phyloP scores from a whole-genome alignment of 1,284 basidiomycete genomes.

The Apiotrichum siamense region DNA sequence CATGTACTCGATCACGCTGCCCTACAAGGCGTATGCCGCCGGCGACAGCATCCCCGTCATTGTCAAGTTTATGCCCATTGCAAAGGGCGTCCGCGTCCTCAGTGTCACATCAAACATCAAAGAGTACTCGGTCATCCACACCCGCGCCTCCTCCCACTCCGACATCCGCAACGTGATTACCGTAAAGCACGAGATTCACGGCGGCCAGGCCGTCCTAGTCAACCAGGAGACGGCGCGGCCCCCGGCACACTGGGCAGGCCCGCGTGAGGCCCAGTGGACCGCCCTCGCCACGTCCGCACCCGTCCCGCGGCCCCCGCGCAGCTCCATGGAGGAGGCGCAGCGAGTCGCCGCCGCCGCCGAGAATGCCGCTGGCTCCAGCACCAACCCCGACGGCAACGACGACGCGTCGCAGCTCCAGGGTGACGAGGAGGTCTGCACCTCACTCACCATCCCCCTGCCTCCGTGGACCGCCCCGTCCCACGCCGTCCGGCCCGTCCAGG shows the following conservation, averaged over 20 bases:
- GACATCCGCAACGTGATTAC: conserved; percentile 60
- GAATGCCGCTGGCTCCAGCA: background rate
- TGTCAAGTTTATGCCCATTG: conserved; percentile 78
- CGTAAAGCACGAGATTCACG: conserved; percentile 63
- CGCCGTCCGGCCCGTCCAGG: conserved; percentile 57
- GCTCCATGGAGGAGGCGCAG: background rate
- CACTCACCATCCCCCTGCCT: conserved; percentile 48
- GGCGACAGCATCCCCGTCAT: conserved; percentile 74
- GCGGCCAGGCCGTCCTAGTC: conserved; percentile 53
- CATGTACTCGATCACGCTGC: conserved; percentile 69
- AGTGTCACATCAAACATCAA: conserved; percentile 64
- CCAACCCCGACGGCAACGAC: conserved; percentile 20
- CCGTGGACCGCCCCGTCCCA: conserved; percentile 57
- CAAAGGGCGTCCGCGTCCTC: conserved; percentile 72
- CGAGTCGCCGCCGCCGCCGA: no score
- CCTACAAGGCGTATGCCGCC: conserved; percentile 68
- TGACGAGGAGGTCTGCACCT: conserved; percentile 51
- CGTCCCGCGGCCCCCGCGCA: background rate
- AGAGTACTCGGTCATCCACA: conserved; percentile 63
- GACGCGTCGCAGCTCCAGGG: conserved; percentile 32
- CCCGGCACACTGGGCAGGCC: conserved; percentile 22
- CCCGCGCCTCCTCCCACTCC: conserved; percentile 58
- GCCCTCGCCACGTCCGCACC: background rate
- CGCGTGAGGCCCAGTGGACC: background rate
- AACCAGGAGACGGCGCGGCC: conserved; percentile 26